phyloP scores from a whole-genome alignment of 352 stramenopile species.

The Globisporangium abappressorium region DNA sequence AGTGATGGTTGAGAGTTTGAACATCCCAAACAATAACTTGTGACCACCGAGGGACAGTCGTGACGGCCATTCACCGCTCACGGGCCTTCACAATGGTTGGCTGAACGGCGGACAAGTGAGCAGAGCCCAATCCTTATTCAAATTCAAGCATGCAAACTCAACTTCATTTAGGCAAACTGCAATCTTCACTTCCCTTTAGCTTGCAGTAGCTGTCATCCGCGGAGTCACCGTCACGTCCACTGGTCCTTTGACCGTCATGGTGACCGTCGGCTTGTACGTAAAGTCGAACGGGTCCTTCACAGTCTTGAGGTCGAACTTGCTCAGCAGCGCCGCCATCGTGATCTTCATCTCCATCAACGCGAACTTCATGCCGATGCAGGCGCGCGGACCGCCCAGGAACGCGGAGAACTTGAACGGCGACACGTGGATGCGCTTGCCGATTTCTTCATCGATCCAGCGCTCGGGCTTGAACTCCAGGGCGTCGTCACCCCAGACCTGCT shows the following conservation, averaged over 20 bases:
- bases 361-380: neutral
- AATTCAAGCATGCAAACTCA: neutral
- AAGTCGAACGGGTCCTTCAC: slow-evolving; percentile 39
- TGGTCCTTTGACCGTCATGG: slow-evolving; percentile 34
- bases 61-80: too few relatives aligned
- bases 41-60: neutral
- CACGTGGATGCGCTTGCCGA: neutral
- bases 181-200: neutral
- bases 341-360: slow-evolving; percentile 47
- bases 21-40: too few relatives aligned
- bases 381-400: neutral
- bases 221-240: slow-evolving; percentile 10
- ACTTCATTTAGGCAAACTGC: neutral
- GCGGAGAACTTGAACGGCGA: neutral
- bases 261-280: slow-evolving; percentile 51
- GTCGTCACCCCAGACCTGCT: slow-evolving; percentile 57
- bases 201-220: neutral
- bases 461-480: slow-evolving; percentile 42
- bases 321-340: slow-evolving; percentile 41
- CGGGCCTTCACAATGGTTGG: neutral
- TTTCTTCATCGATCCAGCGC: slow-evolving; percentile 45
- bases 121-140: neutral
- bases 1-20: neutral
- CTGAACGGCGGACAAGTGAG: neutral
- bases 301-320: slow-evolving; percentile 45